These are phyloP conservation scores for Beauveria sp. DNA, from an alignment of 2,329 filamentous ascomycete species.

Conservation along the genomic window DNA sequence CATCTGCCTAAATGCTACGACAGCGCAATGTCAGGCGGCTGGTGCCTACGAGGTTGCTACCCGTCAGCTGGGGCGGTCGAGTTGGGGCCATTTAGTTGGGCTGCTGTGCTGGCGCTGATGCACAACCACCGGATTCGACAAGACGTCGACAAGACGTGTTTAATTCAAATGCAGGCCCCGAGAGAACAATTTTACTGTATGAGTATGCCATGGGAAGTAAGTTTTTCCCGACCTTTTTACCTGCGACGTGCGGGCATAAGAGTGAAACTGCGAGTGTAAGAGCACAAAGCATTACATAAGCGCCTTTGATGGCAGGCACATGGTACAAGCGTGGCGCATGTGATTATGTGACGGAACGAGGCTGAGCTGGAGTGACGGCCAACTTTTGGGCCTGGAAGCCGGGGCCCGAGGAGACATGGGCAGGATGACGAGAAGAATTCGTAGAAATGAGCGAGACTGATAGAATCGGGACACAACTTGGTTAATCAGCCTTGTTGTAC, in stretches of 20 bases:
- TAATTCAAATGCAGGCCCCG: too few relatives aligned
- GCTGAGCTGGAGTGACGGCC: background rate
- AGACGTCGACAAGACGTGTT: too few relatives aligned
- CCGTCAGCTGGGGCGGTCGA: background rate
- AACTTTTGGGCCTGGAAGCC: background rate
- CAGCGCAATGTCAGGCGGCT: background rate
- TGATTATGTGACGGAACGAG: background rate
- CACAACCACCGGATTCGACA: too few relatives aligned
- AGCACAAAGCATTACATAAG: background rate
- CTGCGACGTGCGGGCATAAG: background rate
- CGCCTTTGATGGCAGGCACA: background rate
- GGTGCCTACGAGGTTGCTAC: background rate
- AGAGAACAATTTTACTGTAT: too few relatives aligned
- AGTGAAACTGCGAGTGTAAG: background rate
- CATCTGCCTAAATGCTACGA: background rate
- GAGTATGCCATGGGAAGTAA: too few relatives aligned
- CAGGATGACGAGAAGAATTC: background rate
- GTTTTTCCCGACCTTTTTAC: too few relatives aligned
- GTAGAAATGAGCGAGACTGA: background rate
- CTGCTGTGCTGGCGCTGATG: background rate
- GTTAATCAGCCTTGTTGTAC: too few relatives aligned
- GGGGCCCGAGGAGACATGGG: background rate
- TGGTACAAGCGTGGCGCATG: conserved; percentile 2
- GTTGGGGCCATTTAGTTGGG: background rate
- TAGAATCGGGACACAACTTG: too few relatives aligned